Evolutionary conservation across 1,284 basidiomycete species (phyloP), one percentile per base, ranked within the genome.

Genomic region (Exobasidium rhododendri): DNA sequence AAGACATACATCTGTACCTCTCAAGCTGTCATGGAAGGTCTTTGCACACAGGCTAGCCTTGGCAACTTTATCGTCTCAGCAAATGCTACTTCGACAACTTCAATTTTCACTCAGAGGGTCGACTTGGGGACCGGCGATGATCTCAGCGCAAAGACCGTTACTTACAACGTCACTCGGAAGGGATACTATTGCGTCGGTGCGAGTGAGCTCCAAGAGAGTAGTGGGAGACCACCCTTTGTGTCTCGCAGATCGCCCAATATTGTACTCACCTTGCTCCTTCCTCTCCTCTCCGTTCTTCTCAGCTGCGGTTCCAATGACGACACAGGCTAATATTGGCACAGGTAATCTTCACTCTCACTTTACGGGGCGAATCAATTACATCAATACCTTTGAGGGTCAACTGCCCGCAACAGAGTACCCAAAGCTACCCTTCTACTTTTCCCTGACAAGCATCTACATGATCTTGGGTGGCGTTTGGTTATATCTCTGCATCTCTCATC

Each of bases 371-470:
- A 89, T 97, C 47, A 82, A 89, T 50, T 98, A 97, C 84, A 85
- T 85, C 71, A 97, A 97, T 80, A 87, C 84, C 2, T 97, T 97
- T 79, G 82, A 89, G 43, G 94, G 94, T 40, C 86, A 91, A 79
- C 84, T 99, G 20, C 86, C 94, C 2, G 93, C 94, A 2, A 86
- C 90, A 1, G 94, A 99, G 80, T 96, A 97, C 79, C 94, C 94
- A n/a, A 99, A 98, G 86, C 90, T 97, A 74, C 88, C 94, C 91
- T 97, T 97, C 81, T 97, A 97, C 82, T 86, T 90, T 58, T 79
- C 82, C 24, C 87, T 97, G 84, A 89, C 90, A 73, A 74, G 92
- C 35, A 82, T 89, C 17, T 97, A 97, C 80, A 75, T 85, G 53
- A 77, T 83, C 0, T 82, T 94, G 51, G 91, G 85, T 17, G 81